Evolutionary conservation across 73 alveolate genomes (phyloP).

Genomic region (Vitrella brassicaformis): DNA sequence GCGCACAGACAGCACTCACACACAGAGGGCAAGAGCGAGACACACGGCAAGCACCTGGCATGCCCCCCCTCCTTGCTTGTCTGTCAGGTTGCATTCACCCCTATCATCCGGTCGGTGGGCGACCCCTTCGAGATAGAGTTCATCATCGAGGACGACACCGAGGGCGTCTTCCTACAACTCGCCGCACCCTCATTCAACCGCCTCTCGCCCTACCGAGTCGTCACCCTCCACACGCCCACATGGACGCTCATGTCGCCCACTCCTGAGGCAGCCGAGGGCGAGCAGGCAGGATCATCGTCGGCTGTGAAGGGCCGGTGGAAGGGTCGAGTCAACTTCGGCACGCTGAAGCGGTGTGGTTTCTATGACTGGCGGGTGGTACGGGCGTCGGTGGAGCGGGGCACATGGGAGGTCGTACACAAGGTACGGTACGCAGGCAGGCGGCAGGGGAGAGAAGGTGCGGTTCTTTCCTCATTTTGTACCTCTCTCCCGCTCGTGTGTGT

Average conservation of each 20-base stretch:
- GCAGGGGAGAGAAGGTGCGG: no score
- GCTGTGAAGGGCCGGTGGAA: constrained; percentile 7
- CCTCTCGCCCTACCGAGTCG: not conserved
- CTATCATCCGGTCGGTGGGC: not conserved
- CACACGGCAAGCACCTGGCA: not conserved
- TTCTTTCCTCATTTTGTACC: no score
- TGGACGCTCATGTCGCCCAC: constrained; percentile 1
- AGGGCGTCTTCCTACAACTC: constrained; percentile 15
- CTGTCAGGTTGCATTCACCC: not conserved
- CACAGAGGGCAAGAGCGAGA: constrained; percentile 57
- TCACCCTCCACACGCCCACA: constrained; percentile 43
- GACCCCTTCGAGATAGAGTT: constrained; percentile 2
- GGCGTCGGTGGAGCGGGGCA: constrained; percentile 47
- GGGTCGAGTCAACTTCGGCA: constrained; percentile 55
- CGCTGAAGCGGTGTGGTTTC: constrained; percentile 85
- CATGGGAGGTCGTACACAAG: not conserved
- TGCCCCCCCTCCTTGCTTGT: not conserved
- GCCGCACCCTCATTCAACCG: constrained; percentile 10
- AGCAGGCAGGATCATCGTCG: no score
- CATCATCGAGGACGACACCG: constrained; percentile 1
- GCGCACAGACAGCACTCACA: constrained; percentile 56
- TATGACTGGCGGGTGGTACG: constrained; percentile 86
- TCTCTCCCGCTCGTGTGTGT: no score
- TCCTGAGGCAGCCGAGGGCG: no score
- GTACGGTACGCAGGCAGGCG: no score